Evolutionary conservation across 73 alveolate species (phyloP).

Genomic region (Stentor coeruleus): DNA sequence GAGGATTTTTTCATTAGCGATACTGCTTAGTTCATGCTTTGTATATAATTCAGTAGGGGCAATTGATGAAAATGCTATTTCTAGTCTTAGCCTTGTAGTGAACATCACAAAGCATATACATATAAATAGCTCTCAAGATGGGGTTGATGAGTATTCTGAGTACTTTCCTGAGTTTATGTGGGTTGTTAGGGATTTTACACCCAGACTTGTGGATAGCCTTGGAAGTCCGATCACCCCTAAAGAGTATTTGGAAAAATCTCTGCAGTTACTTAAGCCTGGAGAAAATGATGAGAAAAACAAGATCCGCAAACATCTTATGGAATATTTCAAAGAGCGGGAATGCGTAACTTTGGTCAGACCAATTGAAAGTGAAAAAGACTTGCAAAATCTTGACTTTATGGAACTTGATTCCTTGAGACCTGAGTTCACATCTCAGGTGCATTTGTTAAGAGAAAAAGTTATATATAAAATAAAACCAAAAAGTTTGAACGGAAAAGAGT

Average conservation of each 20-base stretch:
- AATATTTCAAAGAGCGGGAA: conserved; percentile 88
- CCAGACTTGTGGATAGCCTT: conserved; percentile 65
- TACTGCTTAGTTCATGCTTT: conserved; percentile 75
- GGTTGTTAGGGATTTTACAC: conserved; percentile 97
- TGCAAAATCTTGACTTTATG: conserved; percentile 72
- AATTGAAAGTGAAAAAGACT: conserved; percentile 87
- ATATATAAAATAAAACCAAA: conserved; percentile 79
- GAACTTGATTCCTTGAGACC: conserved; percentile 84
- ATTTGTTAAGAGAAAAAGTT: conserved; percentile 75
- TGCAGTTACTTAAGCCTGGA: conserved; percentile 54
- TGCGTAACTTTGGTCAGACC: conserved; percentile 94
- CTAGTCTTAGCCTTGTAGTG: conserved; percentile 69
- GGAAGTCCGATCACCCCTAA: conserved; percentile 58
- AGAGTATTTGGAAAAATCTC: conserved; percentile 94
- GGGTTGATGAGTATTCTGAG: conserved; percentile 10
- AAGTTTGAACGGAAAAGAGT: conserved; percentile 77
- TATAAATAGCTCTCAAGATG: conserved; percentile 31
- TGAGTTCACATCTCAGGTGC: conserved; percentile 86
- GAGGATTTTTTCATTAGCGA: conserved; percentile 82
- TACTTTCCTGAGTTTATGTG: conserved; percentile 95
- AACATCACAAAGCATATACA: conserved; percentile 90
- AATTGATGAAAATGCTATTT: conserved; percentile 85
- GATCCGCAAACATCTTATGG: conserved; percentile 54
- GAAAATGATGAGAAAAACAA: conserved; percentile 65
- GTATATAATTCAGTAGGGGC: conserved; percentile 94